Percentiles rank a stretch among this genome's conserved stretches.
phyloP scores from a whole-genome alignment of 768 basidiomycete genomes.

The Pisolithus microcarpus region DNA sequence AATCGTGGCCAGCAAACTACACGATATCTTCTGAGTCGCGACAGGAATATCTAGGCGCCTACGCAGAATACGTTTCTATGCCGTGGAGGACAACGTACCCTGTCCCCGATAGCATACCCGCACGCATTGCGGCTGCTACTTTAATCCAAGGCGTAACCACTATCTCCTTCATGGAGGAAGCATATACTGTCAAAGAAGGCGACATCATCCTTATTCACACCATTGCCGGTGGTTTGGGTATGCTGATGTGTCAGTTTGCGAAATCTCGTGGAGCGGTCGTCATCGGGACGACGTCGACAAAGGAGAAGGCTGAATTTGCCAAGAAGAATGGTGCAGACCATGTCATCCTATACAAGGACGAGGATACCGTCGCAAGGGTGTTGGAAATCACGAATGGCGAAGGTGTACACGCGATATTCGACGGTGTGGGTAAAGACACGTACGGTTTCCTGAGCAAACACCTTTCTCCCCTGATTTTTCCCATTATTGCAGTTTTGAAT shows the following conservation, averaged over 20 bases:
- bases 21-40: not conserved
- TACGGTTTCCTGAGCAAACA: slow-evolving; percentile 22
- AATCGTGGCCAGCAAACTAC: not conserved
- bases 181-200: slow-evolving; percentile 73
- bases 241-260: slow-evolving; percentile 61
- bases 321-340: slow-evolving; percentile 76
- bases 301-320: slow-evolving; percentile 77
- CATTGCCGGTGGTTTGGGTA: slow-evolving; percentile 83
- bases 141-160: slow-evolving; percentile 76
- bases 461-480: slow-evolving; percentile 4
- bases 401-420: slow-evolving; percentile 82
- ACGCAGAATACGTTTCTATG: slow-evolving; percentile 66
- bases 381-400: slow-evolving; percentile 69
- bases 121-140: slow-evolving; percentile 58
- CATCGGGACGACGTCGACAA: slow-evolving; percentile 87
- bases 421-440: slow-evolving; percentile 97
- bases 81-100: slow-evolving; percentile 56
- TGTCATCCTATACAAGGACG: slow-evolving; percentile 74
- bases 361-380: slow-evolving; percentile 68
- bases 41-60: slow-evolving; percentile 44
- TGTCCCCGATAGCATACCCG: slow-evolving; percentile 57
- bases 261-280: slow-evolving; percentile 75
- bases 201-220: slow-evolving; percentile 85
- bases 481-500: slow-evolving; percentile 49
- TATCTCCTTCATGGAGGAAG: slow-evolving; percentile 71